Evolutionary conservation across 1,139 yeast genomes (phyloP), one percentile per base, ranked within the genome.

Genomic region (Magnusiomyces suaveolens): DNA sequence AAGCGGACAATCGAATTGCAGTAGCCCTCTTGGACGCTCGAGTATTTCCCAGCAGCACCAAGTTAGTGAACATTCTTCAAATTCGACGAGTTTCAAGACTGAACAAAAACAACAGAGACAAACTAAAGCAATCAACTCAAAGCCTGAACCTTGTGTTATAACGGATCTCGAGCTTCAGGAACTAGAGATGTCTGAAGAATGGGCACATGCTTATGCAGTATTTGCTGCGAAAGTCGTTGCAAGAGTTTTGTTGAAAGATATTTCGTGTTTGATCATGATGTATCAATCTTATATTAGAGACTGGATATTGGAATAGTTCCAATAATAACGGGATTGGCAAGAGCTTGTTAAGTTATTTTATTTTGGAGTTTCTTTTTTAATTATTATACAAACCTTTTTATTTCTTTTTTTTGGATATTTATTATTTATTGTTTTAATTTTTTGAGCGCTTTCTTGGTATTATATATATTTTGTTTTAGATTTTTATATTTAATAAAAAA

Each of bases 231-330:
- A 57, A 16, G 60, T 59, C 23, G 63, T 60, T 20, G 60, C 64
- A 44, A 55, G 64, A 18, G 54, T 62, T 41, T 52, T 63, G 39
- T 57, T 63, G 32, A 62, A 61, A 54, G 65, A 63, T 56, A 51
- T 63, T 43, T 48, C 56, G 12, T 56, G 55, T 38, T 48, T 63
- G 23, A 60, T 60, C 26, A 62, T 59, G 46, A 52, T 60, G 29
- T 59, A 62, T 53, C 59, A 59, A 39, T 48, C 57, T 33, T 61
- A 61, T 32, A 59, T 63, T 48, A 55, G 63, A 39, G 62, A 60
- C 25, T 52, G 54, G 54, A 41, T 52, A 8, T 18, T 52, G 36
- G 48, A 43, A 20, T 51, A 44, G 29, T n/a, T 46, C 26, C 16
- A 36, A n/a, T n/a, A n/a, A n/a, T n/a, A n/a, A n/a, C n/a, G n/a